Evolutionary conservation across 1,284 basidiomycete species (phyloP), one percentile per base, ranked within the genome.

Genomic region (Anthracocystis panici-leucophaei): DNA sequence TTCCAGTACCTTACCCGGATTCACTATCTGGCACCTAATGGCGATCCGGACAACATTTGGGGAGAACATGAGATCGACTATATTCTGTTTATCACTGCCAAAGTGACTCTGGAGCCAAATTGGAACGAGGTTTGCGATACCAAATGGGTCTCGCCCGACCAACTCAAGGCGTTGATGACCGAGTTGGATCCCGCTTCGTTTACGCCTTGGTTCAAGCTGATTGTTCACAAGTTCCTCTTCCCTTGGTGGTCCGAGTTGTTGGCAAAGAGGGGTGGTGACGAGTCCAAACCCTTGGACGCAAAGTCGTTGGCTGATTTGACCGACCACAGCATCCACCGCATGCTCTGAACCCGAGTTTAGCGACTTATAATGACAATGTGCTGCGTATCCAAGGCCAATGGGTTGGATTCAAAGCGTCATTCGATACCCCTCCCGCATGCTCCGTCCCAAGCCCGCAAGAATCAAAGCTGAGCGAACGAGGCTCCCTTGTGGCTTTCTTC

Each of bases 21-120:
- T 84, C 97, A 99, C 87, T 99, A 99, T 86, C 89, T 99, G 51
- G 97, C 97, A 0, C 95, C 97, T 2, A 94, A 92, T 23, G 65
- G 62, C 51, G 63, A 75, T 25, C 57, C 54, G 2, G 87, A 93
- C 86, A 95, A 93, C 7, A 87, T 92, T 77, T 99, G 97, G 97
- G 97, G 97, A 58, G 97, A 99, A 86, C 97, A 99, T 83, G 97
- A 99, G 91, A 92, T 99, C 80, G 97, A 99, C 87, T 99, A 99
- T 86, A 99, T 99, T 79, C 88, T 99, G 61, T 99, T 99, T 89
- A 85, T 95, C 73, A 94, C 96, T 10, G 91, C 91, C 49, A 90
- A 97, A 80, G 95, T 98, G 35, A 90, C 89, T n/a, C 90, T 95
- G 41, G 89, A 88, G 21, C 89, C 93, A 21, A 98, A 97, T 86